Percentiles rank a stretch among this genome's conserved stretches.
Evolutionary conservation across 805 yeast genomes (phyloP).

Genomic region (Kazachstania martiniae): DNA sequence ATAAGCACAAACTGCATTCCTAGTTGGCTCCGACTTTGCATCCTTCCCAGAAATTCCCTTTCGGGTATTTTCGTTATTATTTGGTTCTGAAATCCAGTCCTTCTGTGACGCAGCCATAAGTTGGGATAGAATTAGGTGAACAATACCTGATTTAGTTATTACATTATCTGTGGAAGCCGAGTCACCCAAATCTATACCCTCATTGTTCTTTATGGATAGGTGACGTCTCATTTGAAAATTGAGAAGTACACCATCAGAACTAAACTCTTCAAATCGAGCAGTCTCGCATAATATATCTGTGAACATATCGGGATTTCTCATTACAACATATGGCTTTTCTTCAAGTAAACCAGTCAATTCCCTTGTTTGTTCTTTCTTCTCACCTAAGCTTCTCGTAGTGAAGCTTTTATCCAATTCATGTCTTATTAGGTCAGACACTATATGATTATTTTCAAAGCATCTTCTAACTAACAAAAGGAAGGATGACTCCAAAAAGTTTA

Average conservation of each 20-base stretch:
- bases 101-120: constrained; percentile 40
- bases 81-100: constrained; percentile 34
- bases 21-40: constrained; percentile 34
- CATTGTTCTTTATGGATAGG: constrained; percentile 5
- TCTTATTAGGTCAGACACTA: constrained; percentile 38
- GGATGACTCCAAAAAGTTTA: constrained; percentile 35
- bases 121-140: constrained; percentile 53
- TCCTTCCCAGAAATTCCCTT: constrained; percentile 23
- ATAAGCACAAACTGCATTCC: constrained; percentile 51
- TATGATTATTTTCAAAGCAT: constrained; percentile 52
- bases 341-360: constrained; percentile 38
- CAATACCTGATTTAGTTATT: constrained; percentile 40
- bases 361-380: constrained; percentile 27
- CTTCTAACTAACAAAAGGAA: constrained; percentile 50
- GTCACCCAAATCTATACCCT: constrained; percentile 7
- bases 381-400: constrained; percentile 25
- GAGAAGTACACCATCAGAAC: constrained; percentile 26
- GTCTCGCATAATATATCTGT: constrained; percentile 34
- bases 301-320: constrained; percentile 40
- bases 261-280: constrained; percentile 36
- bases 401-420: constrained; percentile 41
- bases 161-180: constrained; percentile 1
- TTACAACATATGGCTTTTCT: constrained; percentile 37
- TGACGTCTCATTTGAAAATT: constrained; percentile 22
- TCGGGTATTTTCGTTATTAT: constrained; percentile 20